A percentile compares a stretch with the other conserved stretches of the same genome.
Conservation (phyloP, 2,329 filamentous ascomycete species). For the Albifimbria verrucaria region DNA sequence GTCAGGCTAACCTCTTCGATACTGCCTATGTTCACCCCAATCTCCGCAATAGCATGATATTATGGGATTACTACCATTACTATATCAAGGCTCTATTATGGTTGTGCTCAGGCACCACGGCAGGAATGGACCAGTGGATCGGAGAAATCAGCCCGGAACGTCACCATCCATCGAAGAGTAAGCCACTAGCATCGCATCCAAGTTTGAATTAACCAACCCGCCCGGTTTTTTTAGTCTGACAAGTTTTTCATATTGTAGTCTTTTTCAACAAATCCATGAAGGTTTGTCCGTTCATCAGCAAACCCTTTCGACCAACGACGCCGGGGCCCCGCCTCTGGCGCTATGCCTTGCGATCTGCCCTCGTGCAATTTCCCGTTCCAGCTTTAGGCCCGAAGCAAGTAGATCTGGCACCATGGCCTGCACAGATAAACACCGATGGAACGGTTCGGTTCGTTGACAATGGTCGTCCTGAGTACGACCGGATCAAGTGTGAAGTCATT, state of each 20-base stretch:
- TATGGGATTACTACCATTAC: slow-evolving; percentile 39
- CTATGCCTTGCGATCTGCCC: neutral
- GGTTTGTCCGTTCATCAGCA: neutral
- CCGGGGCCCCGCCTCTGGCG: too few relatives aligned
- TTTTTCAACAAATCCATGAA: too few relatives aligned
- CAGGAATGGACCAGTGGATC: too few relatives aligned
- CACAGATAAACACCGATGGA: neutral
- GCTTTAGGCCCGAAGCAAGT: neutral
- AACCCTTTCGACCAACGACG: neutral
- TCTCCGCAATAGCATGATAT: slow-evolving; percentile 31
- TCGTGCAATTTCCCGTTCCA: neutral
- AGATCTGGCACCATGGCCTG: neutral
- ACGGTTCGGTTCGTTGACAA: neutral
- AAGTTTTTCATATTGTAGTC: neutral
- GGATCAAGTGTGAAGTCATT: slow-evolving; percentile 18
- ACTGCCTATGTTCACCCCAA: slow-evolving; percentile 41
- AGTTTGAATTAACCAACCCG: too few relatives aligned
- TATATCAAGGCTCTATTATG: slow-evolving; percentile 33
- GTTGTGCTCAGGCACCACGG: too few relatives aligned
- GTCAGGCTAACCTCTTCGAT: slow-evolving; percentile 44
- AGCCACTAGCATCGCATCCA: too few relatives aligned
- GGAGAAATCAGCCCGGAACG: slow-evolving; percentile 31
- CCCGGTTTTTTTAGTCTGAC: too few relatives aligned
- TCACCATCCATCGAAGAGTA: slow-evolving; percentile 22
- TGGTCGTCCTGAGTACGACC: slow-evolving; percentile 17